Base-by-base conservation (phyloP, 2,329 filamentous ascomycete genomes). In the Hymenotorrendiella dingleyae region DNA sequence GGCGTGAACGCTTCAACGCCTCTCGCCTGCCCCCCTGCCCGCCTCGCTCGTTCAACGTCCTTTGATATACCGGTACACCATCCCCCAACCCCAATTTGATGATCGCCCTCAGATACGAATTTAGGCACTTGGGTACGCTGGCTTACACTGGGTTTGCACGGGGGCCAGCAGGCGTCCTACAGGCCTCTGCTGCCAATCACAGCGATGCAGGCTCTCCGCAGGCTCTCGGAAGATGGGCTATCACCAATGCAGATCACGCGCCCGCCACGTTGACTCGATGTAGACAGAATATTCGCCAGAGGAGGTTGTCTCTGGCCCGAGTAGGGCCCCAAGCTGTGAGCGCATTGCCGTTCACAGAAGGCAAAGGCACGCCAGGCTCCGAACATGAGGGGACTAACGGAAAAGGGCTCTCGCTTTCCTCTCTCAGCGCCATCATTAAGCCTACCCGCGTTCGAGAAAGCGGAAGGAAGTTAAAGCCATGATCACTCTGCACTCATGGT, bases 211-310 rank as follows among this genome's bases (percentile, higher is more conserved):
- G 41, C 37, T 23, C 21, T 29, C 29, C 28, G 34, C 33, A 42
- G 12, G 39, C 35, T 26, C 20, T 47, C 34, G 22, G 40, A 39
- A 40, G 36, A 26, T 42, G 45, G 41, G 36, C 48, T 47, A 48
- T 49, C 49, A 51, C 54, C 37, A 55, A 53, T 54, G 45, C 30
- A 55, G 53, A 58, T 58, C 56, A 57, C 52, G 53, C 55, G 56
- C 54, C 55, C 52, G 54, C 57, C 54, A 57, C 52, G 41, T 51
- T 48, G 41, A 43, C 50, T 50, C 38, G 42, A 50, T 52, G 45
- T 43, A 52, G 50, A 49, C n/a, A 36, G 36, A 22, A 40, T 49
- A 43, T 47, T 45, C 37, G 47, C 48, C 47, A 44, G 23, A 45
- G 29, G 41, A 10, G 29, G 14, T 21, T 21, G 33, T 21, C 19